A percentile compares a stretch with the other conserved stretches of the same genome.
phyloP scores from a whole-genome alignment of 1,284 basidiomycete species.

The Trametes polyzona region DNA sequence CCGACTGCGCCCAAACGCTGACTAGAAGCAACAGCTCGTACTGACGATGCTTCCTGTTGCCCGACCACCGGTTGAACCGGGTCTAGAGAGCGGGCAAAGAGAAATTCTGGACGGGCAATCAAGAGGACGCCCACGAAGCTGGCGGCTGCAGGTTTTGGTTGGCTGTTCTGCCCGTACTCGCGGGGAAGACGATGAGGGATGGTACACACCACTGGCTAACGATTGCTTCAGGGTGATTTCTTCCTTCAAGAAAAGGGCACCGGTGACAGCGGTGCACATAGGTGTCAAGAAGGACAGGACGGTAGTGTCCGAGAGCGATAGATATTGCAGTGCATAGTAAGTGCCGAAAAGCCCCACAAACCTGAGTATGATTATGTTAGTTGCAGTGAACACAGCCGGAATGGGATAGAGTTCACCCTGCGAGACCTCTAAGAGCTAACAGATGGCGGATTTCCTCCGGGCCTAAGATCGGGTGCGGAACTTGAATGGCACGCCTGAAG shows the following conservation, averaged over 20 bases:
- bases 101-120: constrained; percentile 44
- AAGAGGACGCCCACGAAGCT: constrained; percentile 55
- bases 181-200: constrained; percentile 30
- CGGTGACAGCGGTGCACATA: constrained; percentile 65
- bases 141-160: constrained; percentile 36
- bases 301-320: constrained; percentile 71
- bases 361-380: constrained; percentile 32
- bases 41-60: too few relatives aligned
- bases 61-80: neutral
- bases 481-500: constrained; percentile 54
- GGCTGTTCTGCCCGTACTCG: neutral
- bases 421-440: constrained; percentile 43
- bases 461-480: constrained; percentile 69
- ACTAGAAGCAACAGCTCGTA: constrained; percentile 28
- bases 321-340: constrained; percentile 66
- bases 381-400: neutral
- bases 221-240: constrained; percentile 58
- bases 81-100: constrained; percentile 31
- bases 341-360: constrained; percentile 65
- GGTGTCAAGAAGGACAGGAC: constrained; percentile 79
- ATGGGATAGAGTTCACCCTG: neutral
- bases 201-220: constrained; percentile 60
- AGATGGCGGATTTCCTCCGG: constrained; percentile 67
- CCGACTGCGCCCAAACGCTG: constrained; percentile 42
- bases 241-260: constrained; percentile 72